Conservation (phyloP, 805 yeast genomes). For the Spathaspora passalidarum region DNA sequence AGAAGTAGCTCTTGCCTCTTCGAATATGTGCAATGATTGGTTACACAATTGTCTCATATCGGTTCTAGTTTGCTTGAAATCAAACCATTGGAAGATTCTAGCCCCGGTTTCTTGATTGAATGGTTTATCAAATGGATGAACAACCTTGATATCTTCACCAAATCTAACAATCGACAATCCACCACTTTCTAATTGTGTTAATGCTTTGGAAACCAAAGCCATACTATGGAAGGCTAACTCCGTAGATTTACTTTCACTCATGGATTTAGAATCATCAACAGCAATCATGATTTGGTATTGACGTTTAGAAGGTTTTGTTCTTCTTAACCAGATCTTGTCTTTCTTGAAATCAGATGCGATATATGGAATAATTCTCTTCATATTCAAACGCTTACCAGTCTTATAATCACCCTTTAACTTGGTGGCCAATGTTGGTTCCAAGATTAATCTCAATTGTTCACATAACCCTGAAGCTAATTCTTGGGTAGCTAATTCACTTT, state of each 20-base stretch:
- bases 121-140: constrained; percentile 86
- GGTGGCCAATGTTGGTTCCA: constrained; percentile 96
- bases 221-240: constrained; percentile 92
- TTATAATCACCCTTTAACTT: constrained; percentile 93
- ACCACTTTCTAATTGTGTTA: constrained; percentile 92
- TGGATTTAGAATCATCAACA: constrained; percentile 94
- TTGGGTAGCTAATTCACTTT: constrained; percentile 79
- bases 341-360: constrained; percentile 97
- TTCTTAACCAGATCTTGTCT: constrained; percentile 96
- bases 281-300: constrained; percentile 97
- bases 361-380: constrained; percentile 96
- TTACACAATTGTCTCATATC: constrained; percentile 73
- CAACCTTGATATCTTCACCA: constrained; percentile 79
- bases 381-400: constrained; percentile 93
- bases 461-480: constrained; percentile 84
- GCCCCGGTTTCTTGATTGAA: constrained; percentile 81
- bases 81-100: constrained; percentile 80
- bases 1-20: constrained; percentile 47
- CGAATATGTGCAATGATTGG: constrained; percentile 71
- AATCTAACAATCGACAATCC: constrained; percentile 86
- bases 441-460: constrained; percentile 87
- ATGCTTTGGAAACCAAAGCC: constrained; percentile 88
- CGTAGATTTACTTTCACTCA: constrained; percentile 90
- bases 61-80: constrained; percentile 84
- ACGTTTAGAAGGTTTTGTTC: constrained; percentile 96